Base-by-base conservation (phyloP, 1,139 yeast species). In the Yamadazyma sp. region DNA sequence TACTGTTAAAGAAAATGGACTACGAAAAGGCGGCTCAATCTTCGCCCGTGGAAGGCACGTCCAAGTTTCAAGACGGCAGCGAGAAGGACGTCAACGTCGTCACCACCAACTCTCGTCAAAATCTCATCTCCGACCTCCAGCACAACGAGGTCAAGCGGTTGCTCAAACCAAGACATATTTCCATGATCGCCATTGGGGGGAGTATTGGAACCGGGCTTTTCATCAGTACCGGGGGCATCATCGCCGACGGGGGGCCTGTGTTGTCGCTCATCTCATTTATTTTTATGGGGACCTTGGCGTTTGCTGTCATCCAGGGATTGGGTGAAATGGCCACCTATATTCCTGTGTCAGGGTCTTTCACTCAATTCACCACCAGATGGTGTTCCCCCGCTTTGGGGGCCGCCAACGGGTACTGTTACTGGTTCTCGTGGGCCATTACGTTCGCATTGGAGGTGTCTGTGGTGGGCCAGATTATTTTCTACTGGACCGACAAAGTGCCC, bases 381-480 rank as follows among this genome's bases (percentile, higher is more conserved):
- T 60, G 77, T 40, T 78, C 85, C 9, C 83, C 83, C 22, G 79
- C 89, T 8, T 66, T 84, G 42, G 94, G 95, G 47, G 87, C 86
- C 42, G 81, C 94, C 34, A 81, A 82, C 52, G 94, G 92, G 41
- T 87, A 87, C 79, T 73, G 80, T 64, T 88, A 87, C 60, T 86
- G 92, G 91, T 86, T 85, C 61, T 78, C 86, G 16, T 87, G 94
- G 92, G 87, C 88, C 40, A 81, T 84, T 48, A 85, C 95, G 2
- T 85, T 79, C 63, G 87, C 95, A 5, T 78, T 87, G 44, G 96
- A 87, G 62, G 68, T 87, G 42, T 83, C 91, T 12, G 87, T 87
- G 18, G 81, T 84, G 26, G 91, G 94, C 17, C 87, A 84, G 61
- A 76, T 87, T 38, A 77, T 87, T 44, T 69, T 80, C 57, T 82